A percentile compares a stretch with the other conserved stretches of the same genome.
Evolutionary conservation across 1,139 yeast genomes (phyloP).

Genomic region (Taphrina communis): DNA sequence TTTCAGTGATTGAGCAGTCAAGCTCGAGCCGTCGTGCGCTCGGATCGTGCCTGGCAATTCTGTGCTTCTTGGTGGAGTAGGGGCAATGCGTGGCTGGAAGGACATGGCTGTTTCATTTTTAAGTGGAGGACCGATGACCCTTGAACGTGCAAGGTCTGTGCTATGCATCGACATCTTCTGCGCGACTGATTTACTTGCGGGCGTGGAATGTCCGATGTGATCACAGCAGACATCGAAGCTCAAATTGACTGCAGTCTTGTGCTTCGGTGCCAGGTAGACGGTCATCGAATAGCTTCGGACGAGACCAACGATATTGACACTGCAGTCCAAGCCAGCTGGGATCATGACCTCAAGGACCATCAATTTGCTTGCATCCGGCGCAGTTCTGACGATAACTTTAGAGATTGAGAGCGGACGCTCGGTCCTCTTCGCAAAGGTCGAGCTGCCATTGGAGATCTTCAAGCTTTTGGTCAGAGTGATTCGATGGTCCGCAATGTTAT

Average conservation of each 20-base stretch:
- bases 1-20: conserved; percentile 8
- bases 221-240: neutral
- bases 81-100: conserved; percentile 1
- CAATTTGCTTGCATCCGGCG: conserved; percentile 4
- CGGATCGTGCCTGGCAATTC: neutral
- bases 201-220: neutral
- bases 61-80: neutral
- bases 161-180: neutral
- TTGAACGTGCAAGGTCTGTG: neutral
- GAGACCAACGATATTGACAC: neutral
- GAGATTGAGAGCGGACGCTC: conserved; percentile 1
- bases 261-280: conserved; percentile 1
- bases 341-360: conserved; percentile 4
- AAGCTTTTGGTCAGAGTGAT: conserved; percentile 10
- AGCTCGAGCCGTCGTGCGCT: neutral
- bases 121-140: no score
- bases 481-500: neutral
- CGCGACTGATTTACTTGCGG: neutral
- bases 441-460: neutral
- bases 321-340: conserved; percentile 2
- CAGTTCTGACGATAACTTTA: neutral
- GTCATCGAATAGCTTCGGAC: conserved; percentile 4
- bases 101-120: neutral
- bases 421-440: conserved; percentile 8
- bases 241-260: conserved; percentile 7